Evolutionary conservation across 345 rosid species (phyloP), one percentile per base, ranked within the genome.

Genomic region (Chamaenerion angustifolium): DNA sequence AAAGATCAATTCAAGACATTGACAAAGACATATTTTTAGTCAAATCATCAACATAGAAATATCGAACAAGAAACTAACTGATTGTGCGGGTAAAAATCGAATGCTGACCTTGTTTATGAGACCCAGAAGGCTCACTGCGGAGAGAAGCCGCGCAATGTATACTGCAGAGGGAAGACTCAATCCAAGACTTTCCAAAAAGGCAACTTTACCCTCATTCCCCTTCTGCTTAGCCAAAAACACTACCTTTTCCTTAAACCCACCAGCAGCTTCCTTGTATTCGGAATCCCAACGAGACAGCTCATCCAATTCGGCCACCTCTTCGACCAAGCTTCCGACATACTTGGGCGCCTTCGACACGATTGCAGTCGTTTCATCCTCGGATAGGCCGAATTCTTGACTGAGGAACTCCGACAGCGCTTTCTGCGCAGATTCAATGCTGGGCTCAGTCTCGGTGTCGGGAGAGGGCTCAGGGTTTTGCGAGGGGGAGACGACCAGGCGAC

Each of bases 121-220:
- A 23, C 15, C 43, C 0, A 77, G 80, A 42, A 90, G 88, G 1
- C 86, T 52, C 62, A 76, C 76, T 10, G 71, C 57, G 6, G 86
- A 70, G 46, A 83, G 64, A 65, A 77, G 76, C 16, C 92, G 87
- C 35, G 98, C 81, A 54, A 76, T 73, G 60, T 68, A 65, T 75
- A 72, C 78, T 4, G 98, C 78, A 46, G 94, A 83, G 51, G 85
- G 71, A 54, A 86, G 68, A 64, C 69, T 66, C 49, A 86, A 64
- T 2, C 98, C 98, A 37, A 78, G 46, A 67, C 92, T 86, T 81
- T 90, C 95, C 61, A 83, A 70, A 63, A 86, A 83, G 11, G 98
- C 83, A 52, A 79, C 78, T 59, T 79, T 86, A 1, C 95, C 95
- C 56, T 64, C 60, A 64, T 81, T 86, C 43, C 90, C 90, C 46